These are phyloP conservation scores for Colletotrichum lentis DNA, from an alignment of 2,329 filamentous ascomycete species.

Conservation along the genomic window DNA sequence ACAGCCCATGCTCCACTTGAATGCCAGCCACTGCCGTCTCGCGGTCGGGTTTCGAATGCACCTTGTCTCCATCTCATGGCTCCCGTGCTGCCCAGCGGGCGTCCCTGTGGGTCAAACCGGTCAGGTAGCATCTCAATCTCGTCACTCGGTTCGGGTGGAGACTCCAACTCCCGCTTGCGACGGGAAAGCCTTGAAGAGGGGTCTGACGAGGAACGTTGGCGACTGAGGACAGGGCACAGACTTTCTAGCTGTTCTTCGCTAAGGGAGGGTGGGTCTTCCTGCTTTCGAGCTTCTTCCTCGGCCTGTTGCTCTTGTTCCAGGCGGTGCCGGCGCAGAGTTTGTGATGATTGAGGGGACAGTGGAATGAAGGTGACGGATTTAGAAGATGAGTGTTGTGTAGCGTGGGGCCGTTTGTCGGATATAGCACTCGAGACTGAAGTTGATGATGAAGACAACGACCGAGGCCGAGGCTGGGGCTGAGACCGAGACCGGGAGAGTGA, in stretches of 20 bases:
- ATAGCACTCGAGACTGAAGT: slow-evolving; percentile 30
- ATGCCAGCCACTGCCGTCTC: slow-evolving; percentile 47
- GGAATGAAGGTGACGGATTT: slow-evolving; percentile 60
- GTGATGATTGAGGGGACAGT: slow-evolving; percentile 59
- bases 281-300: slow-evolving; percentile 35
- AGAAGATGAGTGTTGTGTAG: slow-evolving; percentile 39
- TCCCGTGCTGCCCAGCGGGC: slow-evolving; percentile 47
- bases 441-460: slow-evolving; percentile 29
- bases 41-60: slow-evolving; percentile 53
- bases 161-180: slow-evolving; percentile 38
- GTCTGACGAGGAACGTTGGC: slow-evolving; percentile 47
- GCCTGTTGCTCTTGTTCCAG: slow-evolving; percentile 46
- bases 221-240: slow-evolving; percentile 38
- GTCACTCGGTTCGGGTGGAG: slow-evolving; percentile 45
- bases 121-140: slow-evolving; percentile 57
- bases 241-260: slow-evolving; percentile 36
- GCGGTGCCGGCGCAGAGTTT: slow-evolving; percentile 55
- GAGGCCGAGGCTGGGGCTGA: slow-evolving; percentile 24
- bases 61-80: slow-evolving; percentile 49
- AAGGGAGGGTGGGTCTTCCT: slow-evolving; percentile 29
- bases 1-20: slow-evolving; percentile 56
- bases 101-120: slow-evolving; percentile 57
- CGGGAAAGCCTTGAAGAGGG: slow-evolving; percentile 45
- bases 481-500: slow-evolving; percentile 17
- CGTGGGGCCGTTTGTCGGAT: slow-evolving; percentile 11